These are phyloP conservation scores for Wickerhamiella nectarea DNA, from an alignment of 805 yeast species.

Conservation along the genomic window DNA sequence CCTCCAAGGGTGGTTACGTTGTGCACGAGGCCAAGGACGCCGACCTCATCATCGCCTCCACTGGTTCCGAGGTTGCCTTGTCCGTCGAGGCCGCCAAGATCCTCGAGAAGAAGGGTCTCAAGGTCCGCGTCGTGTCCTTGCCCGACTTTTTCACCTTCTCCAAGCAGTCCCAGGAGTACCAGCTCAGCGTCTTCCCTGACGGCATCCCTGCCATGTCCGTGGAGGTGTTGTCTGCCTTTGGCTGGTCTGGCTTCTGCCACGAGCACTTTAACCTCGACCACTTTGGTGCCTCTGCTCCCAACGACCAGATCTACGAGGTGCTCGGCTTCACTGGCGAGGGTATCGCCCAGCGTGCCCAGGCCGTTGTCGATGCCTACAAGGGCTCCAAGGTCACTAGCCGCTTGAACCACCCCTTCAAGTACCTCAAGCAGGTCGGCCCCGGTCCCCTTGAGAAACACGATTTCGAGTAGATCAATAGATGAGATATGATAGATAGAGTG, in stretches of 20 bases:
- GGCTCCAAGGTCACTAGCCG: conserved; percentile 63
- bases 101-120: conserved; percentile 48
- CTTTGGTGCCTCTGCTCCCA: conserved; percentile 95
- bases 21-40: conserved; percentile 43
- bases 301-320: conserved; percentile 62
- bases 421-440: conserved; percentile 21
- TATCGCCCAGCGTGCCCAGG: conserved; percentile 69
- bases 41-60: conserved; percentile 65
- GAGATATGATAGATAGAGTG: background rate
- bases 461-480: background rate
- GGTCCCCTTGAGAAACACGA: conserved; percentile 16
- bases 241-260: conserved; percentile 93
- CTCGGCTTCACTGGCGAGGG: conserved; percentile 92
- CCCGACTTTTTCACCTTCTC: conserved; percentile 91
- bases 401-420: conserved; percentile 31
- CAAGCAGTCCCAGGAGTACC: conserved; percentile 66
- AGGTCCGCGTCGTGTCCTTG: conserved; percentile 74
- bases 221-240: conserved; percentile 82
- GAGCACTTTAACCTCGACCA: conserved; percentile 90
- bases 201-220: conserved; percentile 86
- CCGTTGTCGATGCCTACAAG: conserved; percentile 71
- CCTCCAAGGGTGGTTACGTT: conserved; percentile 89
- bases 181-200: conserved; percentile 80
- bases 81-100: conserved; percentile 71
- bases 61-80: conserved; percentile 89